Evolutionary conservation across 345 rosid genomes (phyloP), one percentile per base, ranked within the genome.

Genomic region (Syzygium aqueum): DNA sequence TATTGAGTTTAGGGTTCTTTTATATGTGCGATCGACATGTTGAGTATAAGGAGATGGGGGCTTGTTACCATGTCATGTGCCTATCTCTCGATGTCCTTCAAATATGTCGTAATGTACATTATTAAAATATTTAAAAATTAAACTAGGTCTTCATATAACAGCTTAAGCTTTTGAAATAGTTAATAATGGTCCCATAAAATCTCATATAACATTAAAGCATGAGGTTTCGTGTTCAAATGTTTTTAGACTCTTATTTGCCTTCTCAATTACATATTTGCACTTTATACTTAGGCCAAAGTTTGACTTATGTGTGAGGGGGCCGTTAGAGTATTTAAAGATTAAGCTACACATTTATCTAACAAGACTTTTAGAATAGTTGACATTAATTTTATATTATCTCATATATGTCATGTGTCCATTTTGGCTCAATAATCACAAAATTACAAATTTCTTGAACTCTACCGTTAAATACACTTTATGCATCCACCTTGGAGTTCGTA

Each of bases 131-230:
- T 30, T 30, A 67, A 67, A 67, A 30, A 67, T 67, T 63, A 30
- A 67, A 17, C 33, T 8, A 30, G 0, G 5, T 1, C 0, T 16
- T 1, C 0, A 67, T 67, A 1, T 67, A 67, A 17, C 0, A 8
- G 11, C 11, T 67, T 67, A 30, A 0, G 6, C 5, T 30, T 67
- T 67, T 1, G 17, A 0, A 67, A 67, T 8, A 30, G 0, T 30
- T 67, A 11, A 3, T 67, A 67, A 2, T 67, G 19, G 3, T 30
- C 17, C 2, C 43, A 16, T 2, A 63, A 63, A 63, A 67, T 67
- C 9, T 67, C 43, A 30, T 22, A 65, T 65, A 3, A 0, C 14
- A 30, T 65, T 1, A 28, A 28, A 1, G 10, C 17, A 28, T n/a
- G 77, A 63, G 1, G 14, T 1, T 10, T 63, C 15, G 21, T 28